phyloP scores from a whole-genome alignment of 768 basidiomycete genomes.

The Mycena vulgaris region DNA sequence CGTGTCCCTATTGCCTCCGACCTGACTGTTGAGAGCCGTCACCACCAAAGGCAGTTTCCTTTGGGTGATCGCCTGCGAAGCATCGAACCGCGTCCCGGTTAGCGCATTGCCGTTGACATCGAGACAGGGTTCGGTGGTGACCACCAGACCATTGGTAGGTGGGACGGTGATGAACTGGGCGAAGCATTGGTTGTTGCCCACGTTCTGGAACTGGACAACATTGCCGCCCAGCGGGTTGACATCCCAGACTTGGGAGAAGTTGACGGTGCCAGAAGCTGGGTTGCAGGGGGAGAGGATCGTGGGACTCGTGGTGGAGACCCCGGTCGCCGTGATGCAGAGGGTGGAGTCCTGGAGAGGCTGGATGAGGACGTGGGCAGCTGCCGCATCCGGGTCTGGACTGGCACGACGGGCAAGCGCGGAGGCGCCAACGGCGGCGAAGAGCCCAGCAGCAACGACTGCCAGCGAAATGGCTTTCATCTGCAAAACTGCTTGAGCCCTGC shows the following conservation, averaged over 20 bases:
- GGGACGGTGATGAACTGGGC: slow-evolving; percentile 5
- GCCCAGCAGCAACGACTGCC: slow-evolving; percentile 9
- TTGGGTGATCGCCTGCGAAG: slow-evolving; percentile 9
- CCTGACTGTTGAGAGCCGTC: slow-evolving; percentile 9
- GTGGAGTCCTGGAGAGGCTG: slow-evolving; percentile 7
- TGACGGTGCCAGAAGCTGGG: neutral
- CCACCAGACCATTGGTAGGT: slow-evolving; percentile 6
- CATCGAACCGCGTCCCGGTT: slow-evolving; percentile 4
- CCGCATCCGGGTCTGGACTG: slow-evolving; percentile 9
- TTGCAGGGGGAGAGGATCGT: slow-evolving; percentile 14
- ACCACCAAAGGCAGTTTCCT: slow-evolving; percentile 9
- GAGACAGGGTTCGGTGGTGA: slow-evolving; percentile 5
- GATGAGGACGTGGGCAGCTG: slow-evolving; percentile 17
- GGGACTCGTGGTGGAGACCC: slow-evolving; percentile 5
- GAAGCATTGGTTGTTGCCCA: slow-evolving; percentile 16
- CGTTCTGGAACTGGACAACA: slow-evolving; percentile 17
- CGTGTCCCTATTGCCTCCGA: slow-evolving; percentile 2
- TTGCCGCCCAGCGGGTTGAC: slow-evolving; percentile 13
- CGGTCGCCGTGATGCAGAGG: slow-evolving; percentile 14
- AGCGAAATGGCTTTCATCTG: slow-evolving; percentile 14
- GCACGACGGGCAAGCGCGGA: slow-evolving; percentile 11
- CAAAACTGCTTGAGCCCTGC: slow-evolving; percentile 10
- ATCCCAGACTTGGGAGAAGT: slow-evolving; percentile 11
- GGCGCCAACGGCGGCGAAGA: slow-evolving; percentile 3
- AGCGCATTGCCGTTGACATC: neutral